Evolutionary conservation across 495 filamentous ascomycete genomes (phyloP).

Genomic region (Glonium stellatum): DNA sequence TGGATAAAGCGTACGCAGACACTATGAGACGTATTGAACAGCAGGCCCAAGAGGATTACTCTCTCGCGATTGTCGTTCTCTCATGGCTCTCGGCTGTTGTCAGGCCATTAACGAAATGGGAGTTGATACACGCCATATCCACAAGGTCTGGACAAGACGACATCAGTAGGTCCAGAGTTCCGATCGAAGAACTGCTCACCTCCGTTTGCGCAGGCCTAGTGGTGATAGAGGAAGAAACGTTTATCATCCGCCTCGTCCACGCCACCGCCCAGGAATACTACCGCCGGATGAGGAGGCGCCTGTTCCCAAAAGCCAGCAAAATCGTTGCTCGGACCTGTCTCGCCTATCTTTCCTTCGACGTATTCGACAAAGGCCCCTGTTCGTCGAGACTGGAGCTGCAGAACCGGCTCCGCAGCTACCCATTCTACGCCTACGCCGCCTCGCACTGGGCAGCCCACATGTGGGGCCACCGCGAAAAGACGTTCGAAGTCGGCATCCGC

Average conservation of each 20-base stretch:
- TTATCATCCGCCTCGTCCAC: background rate
- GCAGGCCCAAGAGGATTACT: background rate
- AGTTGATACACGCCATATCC: background rate
- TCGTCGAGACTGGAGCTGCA: background rate
- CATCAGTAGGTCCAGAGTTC: background rate
- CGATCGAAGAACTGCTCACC: background rate
- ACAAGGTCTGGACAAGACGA: background rate
- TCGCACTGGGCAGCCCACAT: background rate
- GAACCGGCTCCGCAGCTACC: background rate
- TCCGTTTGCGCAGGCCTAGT: background rate
- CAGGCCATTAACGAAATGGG: background rate
- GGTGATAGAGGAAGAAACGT: background rate
- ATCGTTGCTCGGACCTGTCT: background rate
- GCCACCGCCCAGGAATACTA: background rate
- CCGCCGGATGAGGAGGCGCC: background rate
- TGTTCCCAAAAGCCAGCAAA: background rate
- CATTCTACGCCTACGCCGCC: background rate
- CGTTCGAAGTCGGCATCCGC: background rate
- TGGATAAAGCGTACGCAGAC: background rate
- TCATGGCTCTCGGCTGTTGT: background rate
- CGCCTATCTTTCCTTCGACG: slow-evolving; percentile 4
- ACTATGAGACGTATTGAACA: background rate
- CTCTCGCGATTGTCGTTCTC: background rate
- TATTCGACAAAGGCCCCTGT: background rate
- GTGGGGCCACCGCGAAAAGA: background rate